A percentile compares a stretch with the other conserved stretches of the same genome.
Evolutionary conservation across 2,329 filamentous ascomycete species (phyloP).

Genomic region (Scytalidium lignicola): DNA sequence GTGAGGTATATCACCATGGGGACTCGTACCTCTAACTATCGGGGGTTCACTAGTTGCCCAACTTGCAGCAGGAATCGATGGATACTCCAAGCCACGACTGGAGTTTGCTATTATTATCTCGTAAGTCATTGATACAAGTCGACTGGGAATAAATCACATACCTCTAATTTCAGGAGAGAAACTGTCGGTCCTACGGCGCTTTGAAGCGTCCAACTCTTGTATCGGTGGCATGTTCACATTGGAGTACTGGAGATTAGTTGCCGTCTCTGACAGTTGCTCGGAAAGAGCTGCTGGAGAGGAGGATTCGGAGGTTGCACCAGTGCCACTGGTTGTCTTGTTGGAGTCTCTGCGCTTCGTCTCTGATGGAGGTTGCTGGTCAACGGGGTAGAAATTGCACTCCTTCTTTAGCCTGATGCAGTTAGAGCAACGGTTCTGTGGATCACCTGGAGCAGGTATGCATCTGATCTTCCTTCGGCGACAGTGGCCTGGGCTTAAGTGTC

Average conservation of each 20-base stretch:
- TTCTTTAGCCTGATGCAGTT: slow-evolving; percentile 95
- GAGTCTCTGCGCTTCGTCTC: slow-evolving; percentile 35
- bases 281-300: slow-evolving; percentile 43
- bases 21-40: slow-evolving; percentile 32
- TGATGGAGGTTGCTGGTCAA: slow-evolving; percentile 65
- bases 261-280: slow-evolving; percentile 37
- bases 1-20: slow-evolving; percentile 34
- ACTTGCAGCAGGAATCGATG: neutral
- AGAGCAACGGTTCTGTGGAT: slow-evolving; percentile 71
- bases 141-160: slow-evolving; percentile 9
- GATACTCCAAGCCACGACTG: neutral
- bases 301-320: slow-evolving; percentile 36
- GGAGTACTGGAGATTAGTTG: slow-evolving; percentile 35
- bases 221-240: slow-evolving; percentile 40
- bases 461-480: slow-evolving; percentile 91
- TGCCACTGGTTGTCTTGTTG: slow-evolving; percentile 29
- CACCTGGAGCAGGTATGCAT: slow-evolving; percentile 72
- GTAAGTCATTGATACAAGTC: neutral
- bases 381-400: slow-evolving; percentile 87
- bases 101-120: neutral
- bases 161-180: slow-evolving; percentile 29
- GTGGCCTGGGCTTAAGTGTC: slow-evolving; percentile 55
- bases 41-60: slow-evolving; percentile 43
- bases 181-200: slow-evolving; percentile 30
- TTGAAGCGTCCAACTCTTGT: slow-evolving; percentile 39